phyloP scores from a whole-genome alignment of 495 filamentous ascomycete species.

The Bathelium albidoporum region DNA sequence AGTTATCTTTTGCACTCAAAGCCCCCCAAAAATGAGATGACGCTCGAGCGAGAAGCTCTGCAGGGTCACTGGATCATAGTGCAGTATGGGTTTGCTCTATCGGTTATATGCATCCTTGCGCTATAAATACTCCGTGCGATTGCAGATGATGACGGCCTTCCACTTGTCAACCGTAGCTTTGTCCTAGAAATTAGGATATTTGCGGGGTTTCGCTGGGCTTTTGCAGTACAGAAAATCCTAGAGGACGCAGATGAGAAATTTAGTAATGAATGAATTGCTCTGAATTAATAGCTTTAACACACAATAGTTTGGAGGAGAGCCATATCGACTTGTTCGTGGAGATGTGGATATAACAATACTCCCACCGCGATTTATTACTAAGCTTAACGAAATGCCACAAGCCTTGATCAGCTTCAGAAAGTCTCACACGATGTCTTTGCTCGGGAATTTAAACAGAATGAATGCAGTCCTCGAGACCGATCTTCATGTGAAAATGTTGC shows the following conservation, averaged over 20 bases:
- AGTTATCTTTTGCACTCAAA: too few relatives aligned
- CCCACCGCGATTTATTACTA: neutral
- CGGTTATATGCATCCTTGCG: too few relatives aligned
- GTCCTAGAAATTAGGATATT: neutral
- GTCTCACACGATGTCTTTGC: neutral
- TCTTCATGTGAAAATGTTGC: neutral
- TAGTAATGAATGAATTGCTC: neutral
- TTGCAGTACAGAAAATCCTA: neutral
- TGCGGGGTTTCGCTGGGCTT: neutral
- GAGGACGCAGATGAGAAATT: neutral
- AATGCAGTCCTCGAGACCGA: neutral
- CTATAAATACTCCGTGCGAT: too few relatives aligned
- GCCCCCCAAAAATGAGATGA: neutral
- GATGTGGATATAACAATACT: neutral
- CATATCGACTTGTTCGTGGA: neutral
- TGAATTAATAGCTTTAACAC: neutral
- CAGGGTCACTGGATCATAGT: neutral
- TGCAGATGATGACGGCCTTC: neutral
- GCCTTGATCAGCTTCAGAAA: neutral
- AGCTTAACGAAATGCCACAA: neutral
- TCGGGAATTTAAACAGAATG: neutral
- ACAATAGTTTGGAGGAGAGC: neutral
- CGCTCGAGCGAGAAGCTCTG: neutral
- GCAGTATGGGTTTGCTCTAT: neutral
- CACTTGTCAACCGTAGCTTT: neutral